A percentile compares a stretch with the other conserved stretches of the same genome.
Conservation (phyloP, 306 rosid species). For the Boehmeria nivea region DNA sequence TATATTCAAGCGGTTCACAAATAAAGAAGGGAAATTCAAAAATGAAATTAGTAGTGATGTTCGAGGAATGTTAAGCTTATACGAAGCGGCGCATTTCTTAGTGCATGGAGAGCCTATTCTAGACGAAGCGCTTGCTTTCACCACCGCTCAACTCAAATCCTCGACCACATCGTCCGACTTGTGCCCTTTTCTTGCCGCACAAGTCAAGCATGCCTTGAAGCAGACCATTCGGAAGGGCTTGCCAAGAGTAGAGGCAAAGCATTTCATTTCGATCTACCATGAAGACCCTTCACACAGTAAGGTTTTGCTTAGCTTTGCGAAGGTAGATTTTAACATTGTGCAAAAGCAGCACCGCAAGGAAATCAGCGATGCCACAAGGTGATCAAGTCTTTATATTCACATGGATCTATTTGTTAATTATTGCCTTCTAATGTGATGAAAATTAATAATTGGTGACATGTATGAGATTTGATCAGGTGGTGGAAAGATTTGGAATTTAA, state of each 20-base stretch:
- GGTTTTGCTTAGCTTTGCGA: conserved; percentile 9
- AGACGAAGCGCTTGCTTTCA: conserved; percentile 18
- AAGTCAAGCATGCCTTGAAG: conserved; percentile 22
- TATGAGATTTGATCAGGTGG: background rate
- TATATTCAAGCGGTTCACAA: conserved; percentile 8
- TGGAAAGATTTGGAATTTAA: background rate
- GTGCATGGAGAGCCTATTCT: conserved; percentile 6
- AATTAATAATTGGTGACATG: background rate
- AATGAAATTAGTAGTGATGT: background rate
- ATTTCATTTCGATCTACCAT: conserved; percentile 12
- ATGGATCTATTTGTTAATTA: background rate
- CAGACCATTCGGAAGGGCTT: conserved; percentile 17
- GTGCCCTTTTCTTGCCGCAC: conserved; percentile 7
- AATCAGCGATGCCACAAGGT: conserved; percentile 18
- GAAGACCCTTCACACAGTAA: conserved; percentile 1
- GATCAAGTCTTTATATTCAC: background rate
- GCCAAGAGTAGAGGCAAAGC: conserved; percentile 14
- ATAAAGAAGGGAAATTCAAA: conserved; percentile 16
- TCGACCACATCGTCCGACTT: background rate
- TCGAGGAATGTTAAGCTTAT: conserved; percentile 8
- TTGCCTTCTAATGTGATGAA: too few relatives aligned
- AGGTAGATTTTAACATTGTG: conserved; percentile 23
- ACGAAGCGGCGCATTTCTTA: conserved; percentile 1
- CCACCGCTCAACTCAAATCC: background rate
- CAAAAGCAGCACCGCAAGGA: conserved; percentile 20